phyloP scores from a whole-genome alignment of 805 yeast genomes.

The Candida sakaeoensis region DNA sequence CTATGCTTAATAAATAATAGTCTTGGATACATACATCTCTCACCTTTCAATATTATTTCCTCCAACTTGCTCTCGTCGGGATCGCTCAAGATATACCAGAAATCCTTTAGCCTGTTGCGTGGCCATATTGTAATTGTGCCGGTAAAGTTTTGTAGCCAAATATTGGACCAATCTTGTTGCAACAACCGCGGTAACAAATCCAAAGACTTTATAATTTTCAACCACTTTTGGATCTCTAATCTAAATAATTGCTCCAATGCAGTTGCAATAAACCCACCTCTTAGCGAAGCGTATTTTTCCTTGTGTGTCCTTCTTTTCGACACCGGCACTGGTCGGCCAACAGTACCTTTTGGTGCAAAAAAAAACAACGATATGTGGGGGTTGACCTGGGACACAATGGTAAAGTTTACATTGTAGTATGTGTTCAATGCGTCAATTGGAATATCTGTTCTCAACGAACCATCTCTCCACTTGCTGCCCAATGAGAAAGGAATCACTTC shows the following conservation, averaged over 20 bases:
- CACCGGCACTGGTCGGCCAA: constrained; percentile 71
- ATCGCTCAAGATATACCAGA: constrained; percentile 61
- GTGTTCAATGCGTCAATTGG: constrained; percentile 72
- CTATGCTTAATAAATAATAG: constrained; percentile 63
- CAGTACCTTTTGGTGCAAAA: constrained; percentile 75
- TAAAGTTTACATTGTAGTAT: constrained; percentile 70
- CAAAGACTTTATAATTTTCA: constrained; percentile 59
- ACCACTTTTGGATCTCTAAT: constrained; percentile 74
- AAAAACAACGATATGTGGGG: constrained; percentile 77
- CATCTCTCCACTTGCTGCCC: constrained; percentile 78
- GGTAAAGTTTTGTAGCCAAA: constrained; percentile 69
- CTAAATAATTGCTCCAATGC: constrained; percentile 68
- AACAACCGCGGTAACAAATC: constrained; percentile 65
- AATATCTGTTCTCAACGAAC: constrained; percentile 73
- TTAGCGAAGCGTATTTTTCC: constrained; percentile 39
- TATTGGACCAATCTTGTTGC: constrained; percentile 78
- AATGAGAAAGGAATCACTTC: constrained; percentile 62
- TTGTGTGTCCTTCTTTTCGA: constrained; percentile 38
- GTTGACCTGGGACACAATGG: constrained; percentile 77
- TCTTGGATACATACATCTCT: constrained; percentile 62
- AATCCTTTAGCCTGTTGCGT: constrained; percentile 54
- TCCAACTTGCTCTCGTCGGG: constrained; percentile 59
- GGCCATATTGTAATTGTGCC: constrained; percentile 82
- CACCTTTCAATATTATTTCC: constrained; percentile 58
- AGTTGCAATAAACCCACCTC: constrained; percentile 77